Evolutionary conservation across 2,329 filamentous ascomycete species (phyloP), one percentile per base, ranked within the genome.

Genomic region (Xylariaceae sp.): DNA sequence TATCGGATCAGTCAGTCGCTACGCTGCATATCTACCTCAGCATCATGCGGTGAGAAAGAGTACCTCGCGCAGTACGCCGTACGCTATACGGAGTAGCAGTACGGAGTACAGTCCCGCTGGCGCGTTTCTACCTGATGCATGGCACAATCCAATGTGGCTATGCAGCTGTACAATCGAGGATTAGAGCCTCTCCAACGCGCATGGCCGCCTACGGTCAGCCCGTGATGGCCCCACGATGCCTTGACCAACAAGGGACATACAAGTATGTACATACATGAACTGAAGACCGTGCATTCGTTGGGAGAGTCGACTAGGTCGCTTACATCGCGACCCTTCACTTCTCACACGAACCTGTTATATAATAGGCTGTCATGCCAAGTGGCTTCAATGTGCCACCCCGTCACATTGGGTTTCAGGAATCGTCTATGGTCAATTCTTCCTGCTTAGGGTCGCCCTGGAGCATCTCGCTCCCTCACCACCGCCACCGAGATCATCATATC

Each of bases 191-290:
- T 17, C 18, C 11, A n/a, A 61, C 58, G 52, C 61, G 56, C 51
- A 61, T 62, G 61, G 58, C 58, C 58, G 50, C 55, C 55, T 39
- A 44, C 45, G 48, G 52, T 49, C 49, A 56, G 51, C 55, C 51
- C 23, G 17, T 13, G 5, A 45, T 4, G 11, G 41, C 51, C 55
- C 39, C 41, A 35, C 49, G 50, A 17, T 41, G 52, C 45, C 35
- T 37, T n/a, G 30, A 44, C 30, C 3, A 39, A 30, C 23, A 30
- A 4, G 23, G 17, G 17, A 18, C 23, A 30, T 5, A 4, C 5
- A 30, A 4, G 23, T 30, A 30, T 18, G 23, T 30, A 30, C 23
- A 30, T 30, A 30, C 23, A 30, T 30, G 23, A 30, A 11, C 30
- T 9, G 11, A 35, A 9, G 30, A 30, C 6, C 35, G 15, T 30